phyloP scores from a whole-genome alignment of 495 filamentous ascomycete genomes.

The Penicilliopsis zonata region DNA sequence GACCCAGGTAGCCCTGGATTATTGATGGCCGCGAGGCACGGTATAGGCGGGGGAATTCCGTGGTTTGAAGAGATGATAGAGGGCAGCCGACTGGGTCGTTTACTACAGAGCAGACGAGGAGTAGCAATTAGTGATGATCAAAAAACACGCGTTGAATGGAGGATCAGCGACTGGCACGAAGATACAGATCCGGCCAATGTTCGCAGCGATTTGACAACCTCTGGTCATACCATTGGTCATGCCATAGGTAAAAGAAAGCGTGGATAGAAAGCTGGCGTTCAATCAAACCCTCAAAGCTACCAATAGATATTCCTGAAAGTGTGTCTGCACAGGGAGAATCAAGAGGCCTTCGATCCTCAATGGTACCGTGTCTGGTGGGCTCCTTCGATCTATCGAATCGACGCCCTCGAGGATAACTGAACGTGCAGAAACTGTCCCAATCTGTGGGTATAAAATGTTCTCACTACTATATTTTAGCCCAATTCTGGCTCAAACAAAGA shows the following conservation, averaged over 20 bases:
- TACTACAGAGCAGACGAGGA: conserved; percentile 49
- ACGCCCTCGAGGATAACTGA: too few species aligned
- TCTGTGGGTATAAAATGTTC: too few species aligned
- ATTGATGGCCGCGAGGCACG: conserved; percentile 17
- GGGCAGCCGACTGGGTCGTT: conserved; percentile 54
- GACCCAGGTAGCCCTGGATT: conserved; percentile 7
- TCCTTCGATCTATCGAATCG: too few species aligned
- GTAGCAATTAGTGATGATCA: conserved; percentile 41
- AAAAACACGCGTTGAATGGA: conserved; percentile 61
- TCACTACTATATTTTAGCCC: too few species aligned
- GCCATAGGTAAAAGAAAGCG: conserved; percentile 25
- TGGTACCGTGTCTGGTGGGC: too few species aligned
- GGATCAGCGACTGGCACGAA: conserved; percentile 65
- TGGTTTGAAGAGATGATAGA: conserved; percentile 79
- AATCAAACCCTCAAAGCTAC: conserved; percentile 5
- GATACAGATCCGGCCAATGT: conserved; percentile 30
- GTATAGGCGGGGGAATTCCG: conserved; percentile 42
- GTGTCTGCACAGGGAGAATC: too few species aligned
- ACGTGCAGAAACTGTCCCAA: too few species aligned
- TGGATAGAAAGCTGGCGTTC: conserved; percentile 7
- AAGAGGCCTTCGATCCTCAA: too few species aligned
- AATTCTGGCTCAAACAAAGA: too few species aligned
- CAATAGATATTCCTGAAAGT: too few species aligned
- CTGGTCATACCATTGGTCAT: conserved; percentile 7
- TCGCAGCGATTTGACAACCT: conserved; percentile 10